These are phyloP conservation scores for Moesziomyces sp. DNA, from an alignment of 1,284 basidiomycete species.

Conservation along the genomic window DNA sequence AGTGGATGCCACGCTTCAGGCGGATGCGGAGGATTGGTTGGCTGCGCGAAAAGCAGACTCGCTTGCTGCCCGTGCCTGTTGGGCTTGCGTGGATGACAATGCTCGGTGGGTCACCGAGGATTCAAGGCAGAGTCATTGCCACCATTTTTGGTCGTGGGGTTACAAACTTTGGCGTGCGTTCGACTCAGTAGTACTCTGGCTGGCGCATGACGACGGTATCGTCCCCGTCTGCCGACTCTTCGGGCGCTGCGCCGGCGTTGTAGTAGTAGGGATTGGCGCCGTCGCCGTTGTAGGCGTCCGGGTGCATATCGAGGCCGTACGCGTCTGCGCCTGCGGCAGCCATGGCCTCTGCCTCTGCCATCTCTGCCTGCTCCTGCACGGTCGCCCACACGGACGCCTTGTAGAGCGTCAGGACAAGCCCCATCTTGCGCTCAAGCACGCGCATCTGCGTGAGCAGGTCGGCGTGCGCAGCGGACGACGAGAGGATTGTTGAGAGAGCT, in stretches of 20 bases:
- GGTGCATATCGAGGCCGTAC: slow-evolving; percentile 26
- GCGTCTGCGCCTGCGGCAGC: slow-evolving; percentile 30
- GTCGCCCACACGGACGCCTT: slow-evolving; percentile 95
- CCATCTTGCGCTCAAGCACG: slow-evolving; percentile 91
- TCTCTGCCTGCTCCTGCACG: slow-evolving; percentile 82
- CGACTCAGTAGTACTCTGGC: slow-evolving; percentile 30
- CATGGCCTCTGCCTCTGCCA: slow-evolving; percentile 68
- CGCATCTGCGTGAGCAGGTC: slow-evolving; percentile 81
- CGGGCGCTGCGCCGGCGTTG: slow-evolving; percentile 2
- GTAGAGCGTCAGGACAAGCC: slow-evolving; percentile 78
- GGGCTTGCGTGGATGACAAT: too few species aligned
- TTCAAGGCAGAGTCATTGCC: too few species aligned
- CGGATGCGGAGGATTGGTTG: too few species aligned
- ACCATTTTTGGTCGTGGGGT: too few species aligned
- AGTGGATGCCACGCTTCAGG: too few species aligned
- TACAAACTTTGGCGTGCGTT: too few species aligned
- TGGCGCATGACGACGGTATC: slow-evolving; percentile 46
- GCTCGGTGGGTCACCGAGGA: too few species aligned
- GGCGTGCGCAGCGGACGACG: slow-evolving; percentile 77
- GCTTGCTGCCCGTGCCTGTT: too few species aligned
- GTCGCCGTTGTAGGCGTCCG: slow-evolving; percentile 12
- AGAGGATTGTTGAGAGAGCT: slow-evolving; percentile 68
- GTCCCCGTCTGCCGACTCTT: slow-evolving; percentile 22
- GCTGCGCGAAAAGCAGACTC: too few species aligned
- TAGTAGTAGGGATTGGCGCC: slow-evolving; percentile 14